A percentile compares a stretch with the other conserved stretches of the same genome.
Conservation (phyloP, 225 moss, liverwort and hornwort genomes). For the Thuidium tamariscinum region DNA sequence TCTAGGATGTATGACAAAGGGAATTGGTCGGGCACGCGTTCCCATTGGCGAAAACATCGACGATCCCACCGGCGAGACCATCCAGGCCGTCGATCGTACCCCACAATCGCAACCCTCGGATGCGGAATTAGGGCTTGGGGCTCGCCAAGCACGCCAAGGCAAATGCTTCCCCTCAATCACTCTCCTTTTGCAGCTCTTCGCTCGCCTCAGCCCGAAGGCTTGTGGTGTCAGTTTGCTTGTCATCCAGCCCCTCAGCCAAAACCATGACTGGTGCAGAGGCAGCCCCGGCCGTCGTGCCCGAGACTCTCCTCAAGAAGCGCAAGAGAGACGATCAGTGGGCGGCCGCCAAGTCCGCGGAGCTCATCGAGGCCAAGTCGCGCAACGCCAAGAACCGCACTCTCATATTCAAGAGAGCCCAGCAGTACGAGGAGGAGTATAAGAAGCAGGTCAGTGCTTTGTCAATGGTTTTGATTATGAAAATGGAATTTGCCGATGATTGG, state of each 20-base stretch:
- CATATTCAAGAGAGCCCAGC: conserved; percentile 70
- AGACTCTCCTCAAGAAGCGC: conserved; percentile 67
- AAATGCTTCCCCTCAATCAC: accelerated
- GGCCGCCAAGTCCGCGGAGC: conserved; percentile 23
- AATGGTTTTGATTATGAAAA: not conserved
- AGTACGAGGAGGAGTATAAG: conserved; percentile 62
- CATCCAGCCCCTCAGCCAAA: not conserved
- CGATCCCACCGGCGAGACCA: not conserved
- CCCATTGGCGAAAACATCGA: not conserved
- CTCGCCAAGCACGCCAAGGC: not conserved
- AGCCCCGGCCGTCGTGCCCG: conserved; percentile 39
- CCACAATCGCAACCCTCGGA: not conserved
- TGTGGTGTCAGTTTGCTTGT: not conserved
- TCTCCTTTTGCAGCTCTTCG: not conserved
- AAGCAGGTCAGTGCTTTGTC: conserved; percentile 8
- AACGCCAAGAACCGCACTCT: conserved; percentile 49
- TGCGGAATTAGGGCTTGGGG: conserved; percentile 6
- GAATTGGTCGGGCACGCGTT: not conserved
- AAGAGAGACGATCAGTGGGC: conserved; percentile 66
- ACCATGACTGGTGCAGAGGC: conserved; percentile 30
- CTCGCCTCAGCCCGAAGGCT: not conserved
- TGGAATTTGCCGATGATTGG: not conserved
- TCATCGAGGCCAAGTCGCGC: conserved; percentile 22
- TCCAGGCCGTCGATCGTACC: not conserved
- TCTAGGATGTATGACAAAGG: not conserved